Conservation (phyloP, 495 filamentous ascomycete species). For the Tuber calosporum region DNA sequence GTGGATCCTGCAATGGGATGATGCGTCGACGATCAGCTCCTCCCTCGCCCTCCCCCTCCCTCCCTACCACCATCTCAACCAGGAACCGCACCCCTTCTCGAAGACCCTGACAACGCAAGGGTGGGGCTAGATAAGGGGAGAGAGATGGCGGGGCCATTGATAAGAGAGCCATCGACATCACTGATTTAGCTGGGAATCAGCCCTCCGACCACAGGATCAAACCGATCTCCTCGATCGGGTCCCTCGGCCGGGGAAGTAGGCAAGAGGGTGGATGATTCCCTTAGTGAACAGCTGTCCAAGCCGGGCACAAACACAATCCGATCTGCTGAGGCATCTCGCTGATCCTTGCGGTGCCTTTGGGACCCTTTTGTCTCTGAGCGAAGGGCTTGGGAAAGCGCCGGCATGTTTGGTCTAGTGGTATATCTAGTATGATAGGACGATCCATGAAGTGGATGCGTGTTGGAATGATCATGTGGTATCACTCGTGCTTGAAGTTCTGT, state of each 20-base stretch:
- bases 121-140: background rate
- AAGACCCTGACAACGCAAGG: background rate
- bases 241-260: background rate
- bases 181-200: constrained; percentile 2
- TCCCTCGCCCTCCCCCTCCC: background rate
- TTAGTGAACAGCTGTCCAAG: background rate
- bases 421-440: background rate
- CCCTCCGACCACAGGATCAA: background rate
- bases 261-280: background rate
- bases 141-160: background rate
- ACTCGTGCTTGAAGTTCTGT: background rate
- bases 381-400: background rate
- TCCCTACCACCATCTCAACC: background rate
- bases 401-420: background rate
- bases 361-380: background rate
- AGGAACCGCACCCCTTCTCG: background rate
- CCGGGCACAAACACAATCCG: background rate
- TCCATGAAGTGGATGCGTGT: background rate
- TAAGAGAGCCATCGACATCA: background rate
- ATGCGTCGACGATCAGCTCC: background rate
- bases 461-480: background rate
- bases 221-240: constrained; percentile 3
- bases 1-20: constrained; percentile 1
- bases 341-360: background rate
- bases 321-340: background rate